These are phyloP conservation scores for Agrostemma githago DNA, from an alignment of 148 eudicot genomes.

Conservation along the genomic window DNA sequence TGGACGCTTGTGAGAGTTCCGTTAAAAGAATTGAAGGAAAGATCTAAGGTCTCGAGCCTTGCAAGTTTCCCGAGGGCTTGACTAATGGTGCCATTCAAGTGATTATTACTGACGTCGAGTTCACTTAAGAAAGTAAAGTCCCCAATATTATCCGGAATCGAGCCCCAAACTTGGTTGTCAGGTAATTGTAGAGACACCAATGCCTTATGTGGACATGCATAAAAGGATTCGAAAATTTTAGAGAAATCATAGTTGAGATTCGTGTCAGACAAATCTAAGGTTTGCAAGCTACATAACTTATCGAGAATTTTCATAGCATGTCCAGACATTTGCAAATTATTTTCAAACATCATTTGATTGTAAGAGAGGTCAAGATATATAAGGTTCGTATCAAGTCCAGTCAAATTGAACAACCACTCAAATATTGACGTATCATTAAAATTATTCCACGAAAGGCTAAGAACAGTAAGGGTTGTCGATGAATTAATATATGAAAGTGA, in stretches of 20 bases:
- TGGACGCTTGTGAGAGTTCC: conserved; percentile 23
- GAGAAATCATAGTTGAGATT: not conserved
- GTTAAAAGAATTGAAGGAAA: conserved; percentile 21
- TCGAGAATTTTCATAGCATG: conserved; percentile 6
- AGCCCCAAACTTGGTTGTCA: conserved; percentile 17
- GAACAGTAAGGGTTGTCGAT: conserved; percentile 3
- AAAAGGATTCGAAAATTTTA: conserved; percentile 5
- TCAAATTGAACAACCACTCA: conserved; percentile 18
- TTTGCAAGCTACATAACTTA: conserved; percentile 3
- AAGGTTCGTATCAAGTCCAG: conserved; percentile 12
- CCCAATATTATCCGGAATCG: conserved; percentile 19
- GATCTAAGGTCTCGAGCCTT: conserved; percentile 20
- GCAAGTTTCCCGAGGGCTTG: conserved; percentile 17
- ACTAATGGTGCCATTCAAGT: conserved; percentile 25
- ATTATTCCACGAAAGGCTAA: not conserved
- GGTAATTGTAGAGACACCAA: conserved; percentile 13
- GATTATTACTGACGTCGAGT: conserved; percentile 3
- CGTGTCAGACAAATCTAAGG: not conserved
- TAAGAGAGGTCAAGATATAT: conserved; percentile 15
- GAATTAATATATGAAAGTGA: conserved; percentile 12
- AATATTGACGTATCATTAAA: conserved; percentile 17
- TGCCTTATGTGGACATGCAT: conserved; percentile 16
- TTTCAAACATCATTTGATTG: not conserved
- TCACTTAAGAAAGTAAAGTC: conserved; percentile 14
- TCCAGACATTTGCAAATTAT: not conserved